Percentiles rank a stretch among this genome's conserved stretches.
phyloP scores from a whole-genome alignment of 1,284 basidiomycete species.

The Leccinum laetum region DNA sequence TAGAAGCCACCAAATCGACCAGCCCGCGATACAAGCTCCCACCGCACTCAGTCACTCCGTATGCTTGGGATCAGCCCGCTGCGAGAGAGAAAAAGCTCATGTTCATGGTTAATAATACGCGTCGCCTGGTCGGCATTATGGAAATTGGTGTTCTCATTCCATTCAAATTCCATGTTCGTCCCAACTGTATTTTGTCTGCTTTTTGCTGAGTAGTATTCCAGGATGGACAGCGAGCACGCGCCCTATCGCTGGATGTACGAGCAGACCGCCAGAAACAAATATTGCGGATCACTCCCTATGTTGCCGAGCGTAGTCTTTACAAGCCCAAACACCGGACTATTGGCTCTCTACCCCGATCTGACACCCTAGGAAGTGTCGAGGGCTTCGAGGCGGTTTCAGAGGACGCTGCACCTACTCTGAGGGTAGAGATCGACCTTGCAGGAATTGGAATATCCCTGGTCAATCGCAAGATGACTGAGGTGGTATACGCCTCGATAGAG shows the following conservation, averaged over 20 bases:
- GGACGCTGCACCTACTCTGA: conserved; percentile 68
- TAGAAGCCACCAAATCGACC: conserved; percentile 33
- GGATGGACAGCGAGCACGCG: conserved; percentile 54
- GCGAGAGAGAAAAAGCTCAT: conserved; percentile 81
- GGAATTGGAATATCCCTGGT: conserved; percentile 95
- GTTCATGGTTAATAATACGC: conserved; percentile 63
- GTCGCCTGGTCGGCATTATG: conserved; percentile 88
- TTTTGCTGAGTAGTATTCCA: conserved; percentile 28
- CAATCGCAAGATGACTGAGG: conserved; percentile 87
- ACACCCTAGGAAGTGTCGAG: conserved; percentile 72
- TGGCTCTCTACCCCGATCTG: conserved; percentile 55
- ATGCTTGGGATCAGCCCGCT: conserved; percentile 97
- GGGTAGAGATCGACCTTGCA: conserved; percentile 38
- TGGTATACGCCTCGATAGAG: conserved; percentile 86
- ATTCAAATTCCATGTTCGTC: conserved; percentile 77
- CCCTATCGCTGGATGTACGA: conserved; percentile 90
- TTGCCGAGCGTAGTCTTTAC: conserved; percentile 86
- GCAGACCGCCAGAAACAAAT: conserved; percentile 90
- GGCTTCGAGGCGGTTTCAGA: conserved; percentile 91
- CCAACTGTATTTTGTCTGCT: conserved; percentile 11
- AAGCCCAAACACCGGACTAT: conserved; percentile 71
- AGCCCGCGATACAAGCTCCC: conserved; percentile 53
- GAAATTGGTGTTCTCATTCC: conserved; percentile 95
- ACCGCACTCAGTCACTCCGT: conserved; percentile 61
- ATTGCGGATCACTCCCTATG: conserved; percentile 87